Base-by-base conservation (phyloP, 108 stramenopile species). In the Stephanodiscus minutulus region DNA sequence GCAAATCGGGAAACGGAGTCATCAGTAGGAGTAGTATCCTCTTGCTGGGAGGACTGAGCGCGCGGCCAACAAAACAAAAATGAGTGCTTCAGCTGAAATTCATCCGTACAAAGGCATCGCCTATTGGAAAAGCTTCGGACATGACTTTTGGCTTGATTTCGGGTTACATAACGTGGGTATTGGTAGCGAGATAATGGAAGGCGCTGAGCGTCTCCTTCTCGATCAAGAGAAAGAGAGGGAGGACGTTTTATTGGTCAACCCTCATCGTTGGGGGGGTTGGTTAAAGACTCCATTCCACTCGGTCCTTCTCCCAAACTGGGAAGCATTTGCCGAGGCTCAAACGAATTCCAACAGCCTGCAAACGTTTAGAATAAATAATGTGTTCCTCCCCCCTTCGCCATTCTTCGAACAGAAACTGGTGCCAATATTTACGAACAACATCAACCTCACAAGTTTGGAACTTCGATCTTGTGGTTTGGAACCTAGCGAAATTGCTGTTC, bases 181-280 rank as follows among this genome's bases (percentile, higher is more conserved):
- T 33, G 31, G 31, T 33, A 33, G 2, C 5, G 31, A 33, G 31
- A 33, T 33, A 33, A 33, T 4, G 31, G 31, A 33, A 5, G 31
- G 31, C 31, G 31, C 31, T 5, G 31, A 2, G 5, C 31, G 31
- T 33, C 31, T 33, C 31, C 5, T 33, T 2, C 31, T 2, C 31
- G 5, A 5, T 5, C 31, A 4, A 33, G 31, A 33, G 31, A 33
- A 33, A 2, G 31, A 4, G 5, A 5, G 84, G 81, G 86, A 86
- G 53, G 15, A 56, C 1, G 25, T 56, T 33, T 33, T 33, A 5
- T 33, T 33, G 31, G 2, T 33, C 2, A 33, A 33, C 2, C 2
- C 5, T 2, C 31, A 33, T 33, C 31, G 31, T 5, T 2, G 31
- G 31, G 31, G 31, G 31, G 31, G 31, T 33, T 5, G 5, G 2